These are phyloP conservation scores for Plantago major DNA, from an alignment of 257 asterid species.

Conservation along the genomic window DNA sequence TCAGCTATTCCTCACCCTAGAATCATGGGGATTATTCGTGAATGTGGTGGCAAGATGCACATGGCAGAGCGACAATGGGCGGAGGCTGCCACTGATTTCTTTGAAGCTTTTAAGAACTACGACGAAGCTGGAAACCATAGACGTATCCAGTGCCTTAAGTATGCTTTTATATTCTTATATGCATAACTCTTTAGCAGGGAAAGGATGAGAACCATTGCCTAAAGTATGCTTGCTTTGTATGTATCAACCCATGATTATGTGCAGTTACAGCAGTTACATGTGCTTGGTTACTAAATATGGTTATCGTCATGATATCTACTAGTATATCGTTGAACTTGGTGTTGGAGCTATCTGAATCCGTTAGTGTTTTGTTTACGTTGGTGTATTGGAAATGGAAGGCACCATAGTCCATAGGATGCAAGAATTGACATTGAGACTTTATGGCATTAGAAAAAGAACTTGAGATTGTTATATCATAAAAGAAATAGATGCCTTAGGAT, in stretches of 20 bases:
- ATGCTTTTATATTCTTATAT: conserved; percentile 21
- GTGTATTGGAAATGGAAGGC: no score
- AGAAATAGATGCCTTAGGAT: no score
- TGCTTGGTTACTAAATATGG: neutral
- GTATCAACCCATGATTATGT: conserved; percentile 3
- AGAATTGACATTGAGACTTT: no score
- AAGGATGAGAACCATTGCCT: conserved; percentile 2
- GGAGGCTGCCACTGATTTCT: conserved; percentile 95
- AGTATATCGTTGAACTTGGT: neutral
- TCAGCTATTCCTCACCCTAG: conserved; percentile 99
- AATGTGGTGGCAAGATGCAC: conserved; percentile 99
- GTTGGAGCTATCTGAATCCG: no score
- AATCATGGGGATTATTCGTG: conserved; percentile 97
- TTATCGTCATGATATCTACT: neutral
- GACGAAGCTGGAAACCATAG: conserved; percentile 99
- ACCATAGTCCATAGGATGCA: no score
- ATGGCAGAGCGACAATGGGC: conserved; percentile 99
- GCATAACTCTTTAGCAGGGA: conserved; percentile 15
- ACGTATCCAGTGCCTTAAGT: conserved; percentile 97
- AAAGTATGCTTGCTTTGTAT: neutral
- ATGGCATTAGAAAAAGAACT: no score
- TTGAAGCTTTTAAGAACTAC: conserved; percentile 96
- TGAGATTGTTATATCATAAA: no score
- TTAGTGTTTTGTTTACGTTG: no score
- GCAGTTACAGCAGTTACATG: neutral